Base-by-base conservation (phyloP, 2,329 filamentous ascomycete genomes). In the Magnaporthiopsis rhizophila region DNA sequence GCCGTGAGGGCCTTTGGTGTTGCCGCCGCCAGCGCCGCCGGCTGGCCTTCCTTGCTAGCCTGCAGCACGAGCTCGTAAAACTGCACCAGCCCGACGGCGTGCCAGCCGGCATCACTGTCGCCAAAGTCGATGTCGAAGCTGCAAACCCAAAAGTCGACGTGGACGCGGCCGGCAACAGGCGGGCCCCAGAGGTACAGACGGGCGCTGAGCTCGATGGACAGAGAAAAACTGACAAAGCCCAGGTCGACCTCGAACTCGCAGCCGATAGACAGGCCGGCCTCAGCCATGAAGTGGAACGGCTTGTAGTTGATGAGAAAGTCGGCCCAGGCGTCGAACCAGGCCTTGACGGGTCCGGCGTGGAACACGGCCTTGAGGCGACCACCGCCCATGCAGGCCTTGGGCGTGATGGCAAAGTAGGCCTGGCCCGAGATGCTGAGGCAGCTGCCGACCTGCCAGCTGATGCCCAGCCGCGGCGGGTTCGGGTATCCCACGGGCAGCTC, bases 401-500 rank as follows among this genome's bases (percentile, higher is more conserved):
- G 77, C 0, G 78, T 81, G 34, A 81, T 75, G 36, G 78, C 79
- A 61, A 80, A 80, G 69, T 80, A 81, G 0, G 77, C 75, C 63
- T 79, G 65, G 1, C 79, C 79, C 3, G 66, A 66, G 59, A 81
- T 74, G 1, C 62, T 70, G 30, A 81, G 66, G 0, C 64, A 65
- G 9, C 64, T 64, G 24, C 71, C 71, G 13, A 77, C 65, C 2
- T 64, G 62, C 75, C 77, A 80, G 64, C 65, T 70, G 62, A 80
- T 78, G 9, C 69, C 74, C 0, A 81, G 69, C 0, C 79, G 72
- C 5, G 72, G 69, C 0, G 77, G 76, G 2, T 69, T 69, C 0
- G 79, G 79, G 60, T 76, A 82, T 6, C 72, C 67, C 0, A 62
- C 21, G 0, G 79, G 79, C 0, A 65, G 56, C 0, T 61, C 61